These are phyloP conservation scores for Dictyostelium intermedium DNA, from an alignment of 78 protist species.

Conservation along the genomic window DNA sequence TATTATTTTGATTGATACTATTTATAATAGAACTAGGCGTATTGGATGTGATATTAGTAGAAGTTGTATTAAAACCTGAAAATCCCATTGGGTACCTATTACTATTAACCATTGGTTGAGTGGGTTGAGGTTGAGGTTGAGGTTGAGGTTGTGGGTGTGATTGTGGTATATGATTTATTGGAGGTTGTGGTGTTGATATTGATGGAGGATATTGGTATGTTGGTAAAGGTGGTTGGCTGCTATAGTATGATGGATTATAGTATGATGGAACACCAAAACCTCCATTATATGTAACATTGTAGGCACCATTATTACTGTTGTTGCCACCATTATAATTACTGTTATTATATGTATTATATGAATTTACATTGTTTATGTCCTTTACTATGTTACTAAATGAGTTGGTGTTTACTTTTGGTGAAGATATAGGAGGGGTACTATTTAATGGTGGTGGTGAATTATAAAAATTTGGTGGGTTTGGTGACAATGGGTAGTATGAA, in stretches of 20 bases:
- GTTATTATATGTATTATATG: neutral
- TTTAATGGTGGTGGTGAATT: neutral
- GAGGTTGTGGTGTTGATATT: neutral
- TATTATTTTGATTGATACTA: neutral
- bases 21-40: no score
- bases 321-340: neutral
- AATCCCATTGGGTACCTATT: slow-evolving; percentile 6
- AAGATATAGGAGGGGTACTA: neutral
- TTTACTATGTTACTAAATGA: neutral
- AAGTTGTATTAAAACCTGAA: neutral
- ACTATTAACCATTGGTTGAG: neutral
- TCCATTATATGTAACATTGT: neutral
- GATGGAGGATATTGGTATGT: neutral
- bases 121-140: neutral
- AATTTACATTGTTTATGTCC: slow-evolving; percentile 11
- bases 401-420: neutral
- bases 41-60: neutral
- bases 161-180: neutral
- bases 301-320: neutral
- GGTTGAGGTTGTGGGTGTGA: neutral
- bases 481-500: neutral
- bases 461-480: neutral
- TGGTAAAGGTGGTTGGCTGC: neutral
- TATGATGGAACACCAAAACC: neutral
- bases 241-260: neutral